These are phyloP conservation scores for Durio zibethinus DNA, from an alignment of 345 rosid genomes.

Conservation along the genomic window DNA sequence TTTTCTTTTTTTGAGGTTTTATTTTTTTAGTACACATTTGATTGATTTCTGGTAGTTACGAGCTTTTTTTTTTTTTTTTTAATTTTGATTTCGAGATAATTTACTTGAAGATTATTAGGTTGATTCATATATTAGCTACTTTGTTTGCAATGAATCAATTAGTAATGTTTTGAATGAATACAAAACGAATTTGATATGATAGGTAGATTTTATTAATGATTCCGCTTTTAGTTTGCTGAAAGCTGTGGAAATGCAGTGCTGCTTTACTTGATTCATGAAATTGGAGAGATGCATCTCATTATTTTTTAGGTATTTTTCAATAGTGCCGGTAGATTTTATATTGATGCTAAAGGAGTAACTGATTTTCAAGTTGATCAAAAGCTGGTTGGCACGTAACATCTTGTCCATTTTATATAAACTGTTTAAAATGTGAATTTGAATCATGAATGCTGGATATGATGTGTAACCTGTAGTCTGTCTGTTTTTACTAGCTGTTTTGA, in stretches of 20 bases:
- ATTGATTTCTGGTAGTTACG: not conserved
- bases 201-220: not conserved
- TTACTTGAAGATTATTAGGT: not conserved
- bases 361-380: not conserved
- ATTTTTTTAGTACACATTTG: not conserved
- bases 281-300: not conserved
- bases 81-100: not conserved
- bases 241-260: not conserved
- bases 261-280: not conserved
- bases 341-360: slow-evolving; percentile 2
- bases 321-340: not conserved
- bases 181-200: not conserved
- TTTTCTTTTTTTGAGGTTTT: not conserved
- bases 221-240: not conserved
- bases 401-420: not conserved
- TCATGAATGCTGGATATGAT: not conserved
- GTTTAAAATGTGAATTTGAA: not conserved
- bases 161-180: not conserved
- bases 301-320: not conserved
- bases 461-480: not conserved
- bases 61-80: not conserved
- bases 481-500: not conserved
- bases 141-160: not conserved
- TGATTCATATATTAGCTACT: not conserved
- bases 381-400: not conserved